Base-by-base conservation (phyloP, 306 rosid genomes). In the Macrotyloma uniflorum region DNA sequence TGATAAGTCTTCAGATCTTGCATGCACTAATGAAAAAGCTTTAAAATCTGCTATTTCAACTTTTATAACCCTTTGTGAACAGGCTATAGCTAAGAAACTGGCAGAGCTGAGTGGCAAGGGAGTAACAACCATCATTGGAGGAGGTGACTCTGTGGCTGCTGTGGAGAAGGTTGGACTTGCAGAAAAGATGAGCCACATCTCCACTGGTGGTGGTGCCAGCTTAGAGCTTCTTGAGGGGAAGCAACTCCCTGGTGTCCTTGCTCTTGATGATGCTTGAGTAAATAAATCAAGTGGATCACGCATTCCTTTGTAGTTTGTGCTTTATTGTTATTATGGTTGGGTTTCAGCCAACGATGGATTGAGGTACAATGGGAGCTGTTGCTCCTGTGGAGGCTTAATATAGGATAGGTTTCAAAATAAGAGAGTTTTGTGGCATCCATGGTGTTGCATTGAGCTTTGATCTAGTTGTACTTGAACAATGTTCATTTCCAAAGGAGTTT, bases 131-230 rank as follows among this genome's bases (percentile, higher is more conserved):
- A 94, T 94, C 63, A 90, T 94, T 24, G 98, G 98, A 84, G 98
- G 98, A 66, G 98, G 98, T 3, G 98, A 94, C 78, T 94, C 98
- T 0, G 98, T 94, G 5, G 98, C 98, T 7, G 98, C 98, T 0
- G 98, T 94, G 36, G 98, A 94, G 87, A 92, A 94, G 90, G 97
- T 2, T 67, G 97, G 97, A 46, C 93, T 94, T 47, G 97, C 97
- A 8, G 95, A 92, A 11, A 89, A 92, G 93, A 94, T 94, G 98
- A 90, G 96, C 86, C 98, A 94, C 89, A 94, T 94, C 83, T 92
- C 97, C 1, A 94, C 98, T 0, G 98, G 98, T 30, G 98, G 98
- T 2, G 98, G 98, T 79, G 98, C 98, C 79, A 94, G 98, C 90
- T 88, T 94, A 55, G 98, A 92, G 97, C 97, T 94, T 85, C 98